phyloP scores from a whole-genome alignment of 768 basidiomycete genomes.

The Neoboletus brunneissimus region DNA sequence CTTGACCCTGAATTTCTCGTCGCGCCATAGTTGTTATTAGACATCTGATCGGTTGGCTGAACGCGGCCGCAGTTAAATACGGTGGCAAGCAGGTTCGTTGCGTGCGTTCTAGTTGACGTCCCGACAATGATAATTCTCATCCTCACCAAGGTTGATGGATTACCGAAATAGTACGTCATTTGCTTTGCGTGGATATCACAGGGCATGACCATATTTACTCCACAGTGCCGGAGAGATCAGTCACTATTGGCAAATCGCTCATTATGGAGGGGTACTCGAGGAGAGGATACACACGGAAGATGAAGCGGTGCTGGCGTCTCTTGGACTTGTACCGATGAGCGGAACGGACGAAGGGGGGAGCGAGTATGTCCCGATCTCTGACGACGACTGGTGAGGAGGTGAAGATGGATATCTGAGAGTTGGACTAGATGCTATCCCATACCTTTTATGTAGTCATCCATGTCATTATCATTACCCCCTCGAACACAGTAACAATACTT shows the following conservation, averaged over 20 bases:
- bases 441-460: no score
- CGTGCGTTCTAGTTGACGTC: no score
- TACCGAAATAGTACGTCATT: background rate
- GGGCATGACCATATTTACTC: background rate
- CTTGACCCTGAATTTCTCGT: no score
- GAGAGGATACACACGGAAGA: background rate
- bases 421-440: no score
- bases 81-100: background rate
- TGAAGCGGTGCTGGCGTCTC: background rate
- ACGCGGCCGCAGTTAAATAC: background rate
- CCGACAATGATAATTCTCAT: background rate
- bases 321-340: background rate
- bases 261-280: background rate
- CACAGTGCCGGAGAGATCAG: background rate
- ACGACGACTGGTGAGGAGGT: background rate
- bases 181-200: background rate
- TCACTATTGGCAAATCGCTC: background rate
- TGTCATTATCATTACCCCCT: no score
- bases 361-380: background rate
- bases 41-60: background rate
- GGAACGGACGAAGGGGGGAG: background rate
- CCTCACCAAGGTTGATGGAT: background rate
- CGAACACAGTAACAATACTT: no score
- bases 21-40: background rate
- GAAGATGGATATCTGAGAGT: background rate